Percentiles rank a stretch among this genome's conserved stretches.
phyloP scores from a whole-genome alignment of 2,329 filamentous ascomycete genomes.

The Trichoderma simmonsii region DNA sequence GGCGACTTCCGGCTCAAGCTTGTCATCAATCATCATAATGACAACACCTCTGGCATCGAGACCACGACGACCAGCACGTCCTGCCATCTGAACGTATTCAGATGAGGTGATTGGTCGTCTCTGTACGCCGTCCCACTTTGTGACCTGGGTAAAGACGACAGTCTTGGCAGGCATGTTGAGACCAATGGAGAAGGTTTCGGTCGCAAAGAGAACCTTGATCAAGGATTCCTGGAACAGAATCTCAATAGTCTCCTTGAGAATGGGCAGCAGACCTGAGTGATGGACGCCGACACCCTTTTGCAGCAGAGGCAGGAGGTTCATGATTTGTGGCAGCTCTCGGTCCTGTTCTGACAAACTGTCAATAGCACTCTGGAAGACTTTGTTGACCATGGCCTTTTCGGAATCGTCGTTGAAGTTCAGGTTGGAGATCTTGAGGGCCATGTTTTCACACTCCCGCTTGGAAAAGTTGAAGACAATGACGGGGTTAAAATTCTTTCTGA shows the following conservation, averaged over 20 bases:
- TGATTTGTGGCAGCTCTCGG: conserved; percentile 81
- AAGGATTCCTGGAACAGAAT: conserved; percentile 97
- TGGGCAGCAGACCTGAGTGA: conserved; percentile 91
- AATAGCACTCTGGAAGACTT: conserved; percentile 91
- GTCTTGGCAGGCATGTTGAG: conserved; percentile 99
- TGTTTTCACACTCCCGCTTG: conserved; percentile 91
- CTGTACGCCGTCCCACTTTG: conserved; percentile 85
- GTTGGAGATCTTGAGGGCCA: conserved; percentile 80
- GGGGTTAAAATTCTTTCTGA: conserved; percentile 94
- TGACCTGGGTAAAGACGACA: conserved; percentile 95
- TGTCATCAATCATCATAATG: conserved; percentile 98
- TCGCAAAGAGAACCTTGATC: conserved; percentile 97
- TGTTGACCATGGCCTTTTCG: conserved; percentile 89
- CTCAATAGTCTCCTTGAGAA: conserved; percentile 97
- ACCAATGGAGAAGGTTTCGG: conserved; percentile 97
- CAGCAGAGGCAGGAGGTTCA: conserved; percentile 82
- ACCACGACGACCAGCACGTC: conserved; percentile 91
- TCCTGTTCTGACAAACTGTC: conserved; percentile 91
- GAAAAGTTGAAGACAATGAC: conserved; percentile 99
- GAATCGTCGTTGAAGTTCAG: conserved; percentile 95
- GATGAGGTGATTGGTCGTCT: conserved; percentile 85
- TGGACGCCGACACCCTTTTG: conserved; percentile 94
- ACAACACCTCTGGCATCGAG: conserved; percentile 97
- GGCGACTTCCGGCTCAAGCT: conserved; percentile 90
- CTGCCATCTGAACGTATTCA: conserved; percentile 99